phyloP scores from a whole-genome alignment of 2,329 filamentous ascomycete species.

The Onygenales sp. region DNA sequence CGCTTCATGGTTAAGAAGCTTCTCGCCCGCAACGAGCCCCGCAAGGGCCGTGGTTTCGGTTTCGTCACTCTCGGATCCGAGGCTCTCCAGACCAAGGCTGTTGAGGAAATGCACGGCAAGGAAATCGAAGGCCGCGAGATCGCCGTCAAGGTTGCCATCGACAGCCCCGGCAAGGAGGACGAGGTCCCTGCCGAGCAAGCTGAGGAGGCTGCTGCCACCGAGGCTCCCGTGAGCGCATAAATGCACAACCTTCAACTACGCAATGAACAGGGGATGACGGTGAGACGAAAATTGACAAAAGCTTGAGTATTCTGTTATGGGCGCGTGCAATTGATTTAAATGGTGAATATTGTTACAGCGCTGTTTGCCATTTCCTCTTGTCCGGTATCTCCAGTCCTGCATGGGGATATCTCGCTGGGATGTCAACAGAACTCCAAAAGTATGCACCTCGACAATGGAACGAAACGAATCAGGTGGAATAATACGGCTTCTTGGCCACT shows the following conservation, averaged over 20 bases:
- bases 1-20: conserved; percentile 99
- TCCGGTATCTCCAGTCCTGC: neutral
- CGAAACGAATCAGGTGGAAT: neutral
- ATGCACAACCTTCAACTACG: neutral
- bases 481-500: conserved; percentile 26
- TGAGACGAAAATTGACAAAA: conserved; percentile 3
- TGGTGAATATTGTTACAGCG: conserved; percentile 5
- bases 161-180: conserved; percentile 98
- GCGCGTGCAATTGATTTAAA: conserved; percentile 4
- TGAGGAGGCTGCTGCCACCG: conserved; percentile 25
- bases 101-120: conserved; percentile 98
- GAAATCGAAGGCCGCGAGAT: conserved; percentile 98
- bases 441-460: neutral
- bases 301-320: conserved; percentile 2
- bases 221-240: conserved; percentile 19
- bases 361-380: conserved; percentile 8
- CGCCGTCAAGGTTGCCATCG: conserved; percentile 98
- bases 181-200: conserved; percentile 48
- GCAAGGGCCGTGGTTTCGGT: conserved; percentile 98
- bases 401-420: neutral
- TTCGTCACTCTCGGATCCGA: conserved; percentile 95
- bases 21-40: conserved; percentile 91
- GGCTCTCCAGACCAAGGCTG: conserved; percentile 95
- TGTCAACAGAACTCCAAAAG: neutral
- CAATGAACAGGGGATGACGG: neutral